These are phyloP conservation scores for Geotrichum australiense DNA, from an alignment of 1,139 yeast species.

Conservation along the genomic window DNA sequence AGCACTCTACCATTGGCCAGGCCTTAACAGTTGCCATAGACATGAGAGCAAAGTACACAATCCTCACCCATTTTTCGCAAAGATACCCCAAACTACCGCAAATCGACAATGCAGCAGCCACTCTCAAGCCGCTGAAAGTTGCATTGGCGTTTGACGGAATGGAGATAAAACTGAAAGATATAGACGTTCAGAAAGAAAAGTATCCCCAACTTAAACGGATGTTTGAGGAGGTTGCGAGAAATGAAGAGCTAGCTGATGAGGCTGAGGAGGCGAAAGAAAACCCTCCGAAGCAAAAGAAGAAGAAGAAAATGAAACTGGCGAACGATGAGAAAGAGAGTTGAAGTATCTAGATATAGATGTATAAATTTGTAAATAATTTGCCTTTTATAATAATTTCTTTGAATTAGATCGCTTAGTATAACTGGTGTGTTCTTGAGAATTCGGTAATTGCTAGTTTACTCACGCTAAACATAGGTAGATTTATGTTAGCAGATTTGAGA, in stretches of 20 bases:
- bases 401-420: no score
- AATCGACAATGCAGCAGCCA: slow-evolving; percentile 29
- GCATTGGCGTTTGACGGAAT: slow-evolving; percentile 59
- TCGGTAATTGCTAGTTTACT: no score
- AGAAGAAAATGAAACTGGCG: background rate
- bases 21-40: slow-evolving; percentile 63
- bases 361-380: no score
- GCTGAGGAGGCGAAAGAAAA: background rate
- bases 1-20: slow-evolving; percentile 87
- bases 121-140: slow-evolving; percentile 19
- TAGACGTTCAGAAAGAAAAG: slow-evolving; percentile 32
- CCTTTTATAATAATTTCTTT: no score
- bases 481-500: no score
- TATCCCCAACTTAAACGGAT: slow-evolving; percentile 29
- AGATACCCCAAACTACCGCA: slow-evolving; percentile 69
- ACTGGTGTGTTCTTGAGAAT: no score
- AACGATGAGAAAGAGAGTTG: slow-evolving; percentile 2
- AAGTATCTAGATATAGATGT: no score
- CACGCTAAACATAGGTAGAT: no score
- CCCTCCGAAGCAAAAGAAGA: background rate
- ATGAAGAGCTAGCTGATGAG: slow-evolving; percentile 7
- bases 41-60: slow-evolving; percentile 66
- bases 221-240: slow-evolving; percentile 24
- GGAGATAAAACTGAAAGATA: slow-evolving; percentile 41
- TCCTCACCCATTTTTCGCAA: slow-evolving; percentile 89